Evolutionary conservation across 2,329 filamentous ascomycete species (phyloP), one percentile per base, ranked within the genome.

Genomic region (Neophaeococcomyces mojaviensis): DNA sequence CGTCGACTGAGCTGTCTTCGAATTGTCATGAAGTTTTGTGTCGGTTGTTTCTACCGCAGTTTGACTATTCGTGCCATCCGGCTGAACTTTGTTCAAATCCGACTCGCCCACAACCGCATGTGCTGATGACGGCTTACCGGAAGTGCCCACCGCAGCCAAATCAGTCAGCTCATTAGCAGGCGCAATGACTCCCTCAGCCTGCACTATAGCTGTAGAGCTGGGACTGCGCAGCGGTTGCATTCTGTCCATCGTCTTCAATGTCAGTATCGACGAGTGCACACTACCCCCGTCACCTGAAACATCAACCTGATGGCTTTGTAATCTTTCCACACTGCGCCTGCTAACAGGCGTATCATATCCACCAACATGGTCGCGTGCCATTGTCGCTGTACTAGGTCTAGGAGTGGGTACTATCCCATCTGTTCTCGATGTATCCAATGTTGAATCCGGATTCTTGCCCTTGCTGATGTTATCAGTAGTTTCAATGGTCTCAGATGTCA

Each of bases 301-400:
- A 6, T 43, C 22, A 8, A 30, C 15, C 15, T 49, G 31, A 33
- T 46, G 36, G 18, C 51, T 52, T 12, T 46, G 49, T 16, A 58
- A 33, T 9, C 55, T 42, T 24, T 58, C 55, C 5, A 58, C 30
- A 36, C 55, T 58, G 20, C 48, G 45, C 13, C 52, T 50, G 36
- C 51, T 54, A 7, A 46, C 44, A 3, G 55, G 55, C 7, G 54
- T 52, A 33, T 57, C 54, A 30, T 46, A 49, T 5, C 54, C 53
- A n/a, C 33, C 43, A 9, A 44, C 22, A 13, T 36, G 30, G 28
- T 44, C 41, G 5, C n/a, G 22, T 3, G 10, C 2, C 3, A 7
- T 22, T 15, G 16, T n/a, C 6, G 20, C 26, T 16, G 16, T 38
- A n/a, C 24, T 24, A 4, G 22, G 7, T 33, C 26, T 39, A n/a